Conservation (phyloP, 805 yeast genomes). For the Kodamaea laetipori region DNA sequence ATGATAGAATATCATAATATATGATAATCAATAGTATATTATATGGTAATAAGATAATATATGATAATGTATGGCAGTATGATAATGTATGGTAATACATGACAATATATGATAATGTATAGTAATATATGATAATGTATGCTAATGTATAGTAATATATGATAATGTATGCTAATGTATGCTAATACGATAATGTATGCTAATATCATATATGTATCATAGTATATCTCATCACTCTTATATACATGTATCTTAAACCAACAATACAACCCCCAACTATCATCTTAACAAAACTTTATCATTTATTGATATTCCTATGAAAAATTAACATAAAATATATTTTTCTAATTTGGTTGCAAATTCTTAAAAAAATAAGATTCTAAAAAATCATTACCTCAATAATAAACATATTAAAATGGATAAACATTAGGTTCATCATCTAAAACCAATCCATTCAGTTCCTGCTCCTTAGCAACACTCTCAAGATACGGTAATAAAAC, state of each 20-base stretch:
- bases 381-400: neutral
- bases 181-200: too few relatives aligned
- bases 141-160: neutral
- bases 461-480: constrained; percentile 50
- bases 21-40: too few relatives aligned
- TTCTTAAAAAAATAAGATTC: neutral
- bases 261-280: too few relatives aligned
- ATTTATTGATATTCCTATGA: too few relatives aligned
- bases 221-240: too few relatives aligned
- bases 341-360: neutral
- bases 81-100: neutral
- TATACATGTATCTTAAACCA: too few relatives aligned
- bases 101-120: neutral
- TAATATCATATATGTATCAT: too few relatives aligned
- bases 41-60: too few relatives aligned
- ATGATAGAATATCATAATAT: too few relatives aligned
- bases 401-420: constrained; percentile 36
- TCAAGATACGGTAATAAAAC: constrained; percentile 57
- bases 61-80: too few relatives aligned
- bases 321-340: too few relatives aligned
- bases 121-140: neutral
- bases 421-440: constrained; percentile 44
- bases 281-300: too few relatives aligned
- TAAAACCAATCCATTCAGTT: constrained; percentile 39
- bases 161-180: neutral